Base-by-base conservation (phyloP, 202 grass and related monocot genomes). In the Zoysia matrella region DNA sequence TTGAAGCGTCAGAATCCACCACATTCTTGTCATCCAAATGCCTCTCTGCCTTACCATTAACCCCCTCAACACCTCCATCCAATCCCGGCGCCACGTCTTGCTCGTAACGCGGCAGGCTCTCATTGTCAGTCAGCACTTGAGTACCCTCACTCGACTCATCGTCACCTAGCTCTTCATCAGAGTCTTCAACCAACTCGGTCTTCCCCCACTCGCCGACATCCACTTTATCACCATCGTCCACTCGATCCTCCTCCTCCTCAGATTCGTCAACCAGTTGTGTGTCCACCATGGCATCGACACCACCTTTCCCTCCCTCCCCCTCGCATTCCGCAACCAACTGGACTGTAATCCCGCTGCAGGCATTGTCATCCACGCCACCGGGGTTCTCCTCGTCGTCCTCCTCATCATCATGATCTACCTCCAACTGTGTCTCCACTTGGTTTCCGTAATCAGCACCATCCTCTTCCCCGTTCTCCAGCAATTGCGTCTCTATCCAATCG, bases 1-100 rank as follows among this genome's bases (percentile, higher is more conserved):
- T 91, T 8, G 91, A 93, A 88, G 92, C 89, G 70, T 95, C 92
- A 39, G 83, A 99, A 81, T 93, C 89, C 1, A 85, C 83, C 72
- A 87, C 62, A 74, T 54, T 78, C 7, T 81, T 52, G 4, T 8
- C 14, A 67, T 63, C 47, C 60, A 7, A 65, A 44, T 67, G 16
- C 44, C 77, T 16, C 5, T 11, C 49, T 14, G 16, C 18, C 45
- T 14, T 52, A 16, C 14, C 56, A 66, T 64, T 70, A n/a, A 70
- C 51, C 62, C 50, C 58, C 3, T 30, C 22, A 16, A 10, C 63
- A 13, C 14, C 60, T 13, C 18, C 69, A 18, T 43, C 52, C 22
- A 18, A 36, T 36, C 53, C 55, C 18, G 54, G 80, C 14, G 15
- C 15, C 14, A 56, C 18, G 50, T 22, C 70, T 51, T n/a, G 40